Evolutionary conservation across 768 basidiomycete genomes (phyloP), one percentile per base, ranked within the genome.

Genomic region (Epithele typhae): DNA sequence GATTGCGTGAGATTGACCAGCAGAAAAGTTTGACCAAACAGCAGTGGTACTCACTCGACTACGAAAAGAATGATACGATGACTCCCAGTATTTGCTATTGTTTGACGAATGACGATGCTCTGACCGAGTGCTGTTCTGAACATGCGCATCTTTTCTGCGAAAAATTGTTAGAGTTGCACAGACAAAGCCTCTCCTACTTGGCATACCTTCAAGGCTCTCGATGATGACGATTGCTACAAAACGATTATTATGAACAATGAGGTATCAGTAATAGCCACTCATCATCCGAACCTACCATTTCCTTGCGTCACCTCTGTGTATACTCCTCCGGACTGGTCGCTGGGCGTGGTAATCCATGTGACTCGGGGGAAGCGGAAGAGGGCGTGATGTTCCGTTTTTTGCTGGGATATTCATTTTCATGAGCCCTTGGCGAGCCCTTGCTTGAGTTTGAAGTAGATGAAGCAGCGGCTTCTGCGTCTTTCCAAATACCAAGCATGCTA

Each of bases 31-130:
- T n/a, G n/a, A n/a, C n/a, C n/a, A n/a, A n/a, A n/a, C n/a, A n/a
- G n/a, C n/a, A n/a, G n/a, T n/a, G n/a, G n/a, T n/a, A 23, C 53
- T 40, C 18, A 54, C 53, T 54, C 53, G 5, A 54, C 53, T n/a
- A 54, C 38, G 25, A 54, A 51, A 1, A 54, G 39, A 24, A 51
- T 40, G 15, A 50, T 25, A 23, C 49, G 48, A 18, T 48, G 46
- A 6, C 45, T 18, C 3, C 40, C 37, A 25, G 42, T 39, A 1
- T 14, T 18, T 1, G 37, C 37, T 5, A 25, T 33, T 17, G 46
- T 37, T 21, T 46, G 46, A n/a, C 48, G 47, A 5, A 33, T 15
- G 5, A 38, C 38, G 9, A 51, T 24, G 24, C 39, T 42, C 7
- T 47, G 45, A 4, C 34, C 37, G 11, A 54, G 33, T 21, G 41